Evolutionary conservation across 78 protist genomes (phyloP), one percentile per base, ranked within the genome.

Genomic region (Cyanophora paradoxa): DNA sequence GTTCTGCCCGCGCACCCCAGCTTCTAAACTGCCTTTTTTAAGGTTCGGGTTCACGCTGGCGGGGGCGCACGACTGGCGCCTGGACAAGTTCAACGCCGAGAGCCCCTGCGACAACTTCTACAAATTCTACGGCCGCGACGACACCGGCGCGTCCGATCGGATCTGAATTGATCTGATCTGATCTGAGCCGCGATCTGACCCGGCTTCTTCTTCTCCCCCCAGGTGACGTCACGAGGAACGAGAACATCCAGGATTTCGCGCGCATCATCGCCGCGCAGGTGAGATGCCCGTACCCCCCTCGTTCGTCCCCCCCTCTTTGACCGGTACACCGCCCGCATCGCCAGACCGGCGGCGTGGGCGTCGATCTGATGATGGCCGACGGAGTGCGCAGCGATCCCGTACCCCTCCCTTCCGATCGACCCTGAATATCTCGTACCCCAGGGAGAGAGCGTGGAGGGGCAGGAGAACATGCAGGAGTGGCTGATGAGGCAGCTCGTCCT

Each of bases 41-140:
- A n/a, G n/a, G n/a, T n/a, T n/a, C n/a, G n/a, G 84, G 26, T 68
- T 91, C 64, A 86, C 95, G 24, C 34, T 91, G 24, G 84, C 46
- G 19, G 92, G 88, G 10, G 52, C 33, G 22, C 52, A 74, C 37
- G 91, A 90, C 61, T 91, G 73, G 75, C 44, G 71, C 17, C 28
- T 88, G 19, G 68, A 77, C 39, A 79, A 74, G 56, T 89, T 89
- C 48, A 42, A 76, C 36, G 65, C 36, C 17, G 84, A 74, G 22
- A n/a, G n/a, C n/a, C n/a, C n/a, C n/a, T n/a, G n/a, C 36, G 88
- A 87, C 42, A 88, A 88, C 37, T 88, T 88, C 68, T 11, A 16
- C 3, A 50, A 65, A 5, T 66, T 42, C n/a, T 88, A 88, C 79
- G 92, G 92, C 3, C 41, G 30, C 0, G 82, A 69, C 54, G 76